phyloP scores from a whole-genome alignment of 2,329 filamentous ascomycete genomes.

The Simplicillium sp. region DNA sequence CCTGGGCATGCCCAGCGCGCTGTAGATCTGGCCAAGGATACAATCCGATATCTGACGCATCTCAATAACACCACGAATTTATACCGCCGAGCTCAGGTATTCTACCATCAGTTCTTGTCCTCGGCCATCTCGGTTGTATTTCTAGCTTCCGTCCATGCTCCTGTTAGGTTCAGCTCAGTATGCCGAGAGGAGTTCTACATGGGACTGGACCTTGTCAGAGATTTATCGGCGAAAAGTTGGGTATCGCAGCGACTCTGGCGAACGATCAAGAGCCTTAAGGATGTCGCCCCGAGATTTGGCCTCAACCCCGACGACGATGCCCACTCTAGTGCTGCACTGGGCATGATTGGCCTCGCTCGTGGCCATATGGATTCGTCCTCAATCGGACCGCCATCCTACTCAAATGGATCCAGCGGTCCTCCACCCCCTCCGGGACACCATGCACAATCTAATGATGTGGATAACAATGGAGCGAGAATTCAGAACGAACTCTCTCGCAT shows the following conservation, averaged over 20 bases:
- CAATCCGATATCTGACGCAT: slow-evolving; percentile 60
- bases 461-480: slow-evolving; percentile 37
- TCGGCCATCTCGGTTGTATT: slow-evolving; percentile 69
- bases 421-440: background rate
- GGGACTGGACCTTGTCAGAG: slow-evolving; percentile 65
- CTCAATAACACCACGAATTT: slow-evolving; percentile 64
- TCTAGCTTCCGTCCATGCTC: slow-evolving; percentile 66
- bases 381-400: slow-evolving; percentile 13
- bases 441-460: slow-evolving; percentile 5
- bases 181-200: slow-evolving; percentile 73
- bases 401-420: background rate
- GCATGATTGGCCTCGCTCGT: slow-evolving; percentile 44
- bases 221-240: slow-evolving; percentile 61
- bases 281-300: slow-evolving; percentile 61
- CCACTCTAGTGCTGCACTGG: slow-evolving; percentile 41
- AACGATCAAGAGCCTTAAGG: slow-evolving; percentile 60
- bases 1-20: slow-evolving; percentile 62
- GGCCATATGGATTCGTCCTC: slow-evolving; percentile 20
- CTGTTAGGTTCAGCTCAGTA: slow-evolving; percentile 56
- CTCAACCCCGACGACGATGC: slow-evolving; percentile 39
- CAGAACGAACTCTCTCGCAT: slow-evolving; percentile 44
- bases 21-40: slow-evolving; percentile 68
- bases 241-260: slow-evolving; percentile 67
- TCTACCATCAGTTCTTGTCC: slow-evolving; percentile 73
- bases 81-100: slow-evolving; percentile 62